Conservation (phyloP, 305 asterid genomes). For the Ajuga reptans region DNA sequence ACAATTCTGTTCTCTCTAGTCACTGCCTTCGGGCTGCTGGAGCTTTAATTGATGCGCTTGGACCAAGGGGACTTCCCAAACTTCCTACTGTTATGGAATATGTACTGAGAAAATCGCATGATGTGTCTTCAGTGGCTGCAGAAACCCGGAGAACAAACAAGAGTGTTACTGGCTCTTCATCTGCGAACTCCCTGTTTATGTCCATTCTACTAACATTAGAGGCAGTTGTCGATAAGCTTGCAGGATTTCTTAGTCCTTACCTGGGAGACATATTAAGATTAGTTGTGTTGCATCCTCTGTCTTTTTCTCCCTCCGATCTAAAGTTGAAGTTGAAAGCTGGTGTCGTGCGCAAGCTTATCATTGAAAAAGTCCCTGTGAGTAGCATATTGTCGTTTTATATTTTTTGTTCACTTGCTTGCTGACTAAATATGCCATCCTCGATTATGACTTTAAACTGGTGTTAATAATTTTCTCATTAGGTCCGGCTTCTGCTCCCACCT, state of each 20-base stretch:
- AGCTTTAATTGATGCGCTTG: constrained; percentile 71
- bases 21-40: constrained; percentile 70
- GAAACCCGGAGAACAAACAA: constrained; percentile 23
- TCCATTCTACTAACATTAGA: constrained; percentile 63
- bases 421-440: background rate
- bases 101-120: constrained; percentile 43
- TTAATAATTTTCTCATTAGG: constrained; percentile 39
- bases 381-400: background rate
- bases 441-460: constrained; percentile 12
- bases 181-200: constrained; percentile 42
- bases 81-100: constrained; percentile 65
- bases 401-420: background rate
- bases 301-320: constrained; percentile 36
- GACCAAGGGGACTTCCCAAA: constrained; percentile 66
- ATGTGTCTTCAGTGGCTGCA: constrained; percentile 27
- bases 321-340: constrained; percentile 64
- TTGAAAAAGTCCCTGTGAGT: constrained; percentile 75
- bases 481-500: constrained; percentile 79
- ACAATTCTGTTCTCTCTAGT: constrained; percentile 51
- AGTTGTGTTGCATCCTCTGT: constrained; percentile 58
- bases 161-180: constrained; percentile 25
- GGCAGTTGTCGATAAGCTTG: constrained; percentile 69
- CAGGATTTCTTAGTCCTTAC: constrained; percentile 74
- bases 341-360: constrained; percentile 61
- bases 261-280: constrained; percentile 58